phyloP scores from a whole-genome alignment of 2,329 filamentous ascomycete genomes.

The Thelonectria olida region DNA sequence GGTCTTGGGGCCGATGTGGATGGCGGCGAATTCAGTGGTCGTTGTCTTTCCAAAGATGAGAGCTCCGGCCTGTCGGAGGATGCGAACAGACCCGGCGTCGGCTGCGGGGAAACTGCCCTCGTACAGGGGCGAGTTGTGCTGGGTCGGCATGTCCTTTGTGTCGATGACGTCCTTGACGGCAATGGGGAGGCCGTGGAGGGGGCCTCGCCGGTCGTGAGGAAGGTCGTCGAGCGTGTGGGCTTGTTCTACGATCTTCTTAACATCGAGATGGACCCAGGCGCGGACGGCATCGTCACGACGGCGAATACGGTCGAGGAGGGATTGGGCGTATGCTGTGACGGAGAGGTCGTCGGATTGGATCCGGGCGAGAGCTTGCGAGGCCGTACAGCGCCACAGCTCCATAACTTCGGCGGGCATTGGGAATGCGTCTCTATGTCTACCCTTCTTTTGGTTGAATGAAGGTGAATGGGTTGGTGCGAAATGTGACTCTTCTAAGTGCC shows the following conservation, averaged over 20 bases:
- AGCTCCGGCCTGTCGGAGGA: constrained; percentile 64
- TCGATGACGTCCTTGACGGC: constrained; percentile 70
- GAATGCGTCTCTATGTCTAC: constrained; percentile 17
- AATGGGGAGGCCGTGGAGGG: constrained; percentile 66
- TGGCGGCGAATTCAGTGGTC: constrained; percentile 72
- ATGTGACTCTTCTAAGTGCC: background rate
- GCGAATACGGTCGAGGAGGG: constrained; percentile 56
- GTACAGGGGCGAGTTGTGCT: constrained; percentile 66
- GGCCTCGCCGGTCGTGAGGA: constrained; percentile 58
- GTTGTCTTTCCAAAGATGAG: constrained; percentile 60
- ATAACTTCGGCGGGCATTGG: constrained; percentile 18
- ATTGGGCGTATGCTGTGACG: constrained; percentile 59
- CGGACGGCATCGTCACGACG: constrained; percentile 55
- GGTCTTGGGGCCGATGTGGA: constrained; percentile 61
- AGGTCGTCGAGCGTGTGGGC: constrained; percentile 61
- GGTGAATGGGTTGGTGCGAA: background rate
- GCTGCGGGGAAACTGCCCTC: constrained; percentile 52
- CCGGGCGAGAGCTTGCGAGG: constrained; percentile 51
- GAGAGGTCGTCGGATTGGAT: constrained; percentile 55
- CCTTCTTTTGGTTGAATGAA: too few relatives aligned
- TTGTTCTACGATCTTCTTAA: constrained; percentile 55
- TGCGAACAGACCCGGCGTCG: constrained; percentile 62
- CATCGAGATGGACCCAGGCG: constrained; percentile 61
- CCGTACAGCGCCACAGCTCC: constrained; percentile 47
- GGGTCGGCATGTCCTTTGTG: constrained; percentile 68